phyloP scores from a whole-genome alignment of 176 grass and related monocot species.

The Elymus sibiricus region DNA sequence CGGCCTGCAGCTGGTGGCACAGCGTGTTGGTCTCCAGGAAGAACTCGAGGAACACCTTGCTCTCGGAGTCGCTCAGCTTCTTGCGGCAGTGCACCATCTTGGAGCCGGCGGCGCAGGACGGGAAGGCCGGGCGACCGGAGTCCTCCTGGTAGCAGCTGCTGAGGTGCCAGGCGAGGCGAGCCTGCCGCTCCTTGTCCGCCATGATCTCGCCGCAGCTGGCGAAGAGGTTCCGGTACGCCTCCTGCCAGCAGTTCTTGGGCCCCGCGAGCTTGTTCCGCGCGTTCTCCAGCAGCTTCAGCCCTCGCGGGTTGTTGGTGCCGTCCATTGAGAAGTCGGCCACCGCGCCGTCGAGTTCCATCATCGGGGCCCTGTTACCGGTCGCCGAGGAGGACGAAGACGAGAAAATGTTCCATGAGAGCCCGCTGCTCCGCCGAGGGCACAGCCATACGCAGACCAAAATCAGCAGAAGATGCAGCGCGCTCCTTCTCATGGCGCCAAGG shows the following conservation, averaged over 20 bases:
- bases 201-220: conserved; percentile 76
- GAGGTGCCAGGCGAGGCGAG: conserved; percentile 79
- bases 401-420: conserved; percentile 42
- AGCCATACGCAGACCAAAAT: conserved; percentile 14
- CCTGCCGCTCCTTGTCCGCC: conserved; percentile 74
- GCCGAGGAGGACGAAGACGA: background rate
- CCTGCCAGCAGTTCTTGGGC: conserved; percentile 73
- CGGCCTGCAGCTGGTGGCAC: conserved; percentile 95
- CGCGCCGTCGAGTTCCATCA: conserved; percentile 23
- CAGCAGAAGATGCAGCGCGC: background rate
- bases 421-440: background rate
- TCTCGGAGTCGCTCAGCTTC: conserved; percentile 54
- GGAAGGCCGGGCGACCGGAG: conserved; percentile 55
- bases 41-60: conserved; percentile 80
- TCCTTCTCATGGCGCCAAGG: conserved; percentile 10
- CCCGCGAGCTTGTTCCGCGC: conserved; percentile 52
- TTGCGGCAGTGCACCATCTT: conserved; percentile 65
- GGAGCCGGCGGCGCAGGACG: conserved; percentile 36
- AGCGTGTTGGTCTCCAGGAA: conserved; percentile 80
- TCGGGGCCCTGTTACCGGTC: background rate
- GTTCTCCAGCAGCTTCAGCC: conserved; percentile 70
- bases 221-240: conserved; percentile 69
- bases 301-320: conserved; percentile 30
- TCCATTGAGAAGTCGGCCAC: conserved; percentile 54
- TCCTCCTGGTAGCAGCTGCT: conserved; percentile 88